Conservation (phyloP, 1,284 basidiomycete species). For the Puccinia coronata region DNA sequence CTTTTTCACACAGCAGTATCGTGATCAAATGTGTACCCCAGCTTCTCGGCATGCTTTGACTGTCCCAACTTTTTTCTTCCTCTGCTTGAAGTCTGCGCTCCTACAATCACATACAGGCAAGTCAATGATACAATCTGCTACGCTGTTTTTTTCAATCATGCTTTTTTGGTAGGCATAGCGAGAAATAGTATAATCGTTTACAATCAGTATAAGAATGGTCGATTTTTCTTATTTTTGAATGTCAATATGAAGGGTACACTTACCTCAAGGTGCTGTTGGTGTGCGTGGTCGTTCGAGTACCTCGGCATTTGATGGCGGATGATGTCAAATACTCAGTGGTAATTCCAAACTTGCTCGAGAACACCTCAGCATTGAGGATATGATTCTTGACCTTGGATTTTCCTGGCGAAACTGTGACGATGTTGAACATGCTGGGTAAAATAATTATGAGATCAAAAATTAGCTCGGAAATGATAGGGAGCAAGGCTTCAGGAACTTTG, state of each 20-base stretch:
- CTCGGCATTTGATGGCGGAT: conserved; percentile 21
- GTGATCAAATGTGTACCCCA: conserved; percentile 31
- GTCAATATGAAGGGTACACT: too few relatives aligned
- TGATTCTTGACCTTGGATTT: conserved; percentile 41
- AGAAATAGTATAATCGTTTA: neutral
- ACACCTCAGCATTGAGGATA: conserved; percentile 30
- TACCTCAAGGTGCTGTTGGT: conserved; percentile 20
- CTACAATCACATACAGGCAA: conserved; percentile 43
- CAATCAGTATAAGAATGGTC: neutral
- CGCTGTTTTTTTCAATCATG: neutral
- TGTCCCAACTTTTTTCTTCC: conserved; percentile 28
- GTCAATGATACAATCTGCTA: conserved; percentile 23
- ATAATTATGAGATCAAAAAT: neutral
- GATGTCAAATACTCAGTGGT: conserved; percentile 43
- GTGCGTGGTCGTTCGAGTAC: neutral
- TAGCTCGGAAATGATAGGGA: neutral
- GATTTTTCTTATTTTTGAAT: neutral
- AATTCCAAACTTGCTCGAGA: conserved; percentile 40
- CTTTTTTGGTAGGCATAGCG: neutral
- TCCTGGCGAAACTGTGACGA: conserved; percentile 22
- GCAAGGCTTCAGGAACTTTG: too few relatives aligned
- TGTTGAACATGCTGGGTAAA: conserved; percentile 40
- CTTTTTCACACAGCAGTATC: too few relatives aligned
- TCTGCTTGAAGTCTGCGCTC: conserved; percentile 2
- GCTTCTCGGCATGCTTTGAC: conserved; percentile 32